Evolutionary conservation across 768 basidiomycete species (phyloP).

Genomic region (Naematelia aurantialba): DNA sequence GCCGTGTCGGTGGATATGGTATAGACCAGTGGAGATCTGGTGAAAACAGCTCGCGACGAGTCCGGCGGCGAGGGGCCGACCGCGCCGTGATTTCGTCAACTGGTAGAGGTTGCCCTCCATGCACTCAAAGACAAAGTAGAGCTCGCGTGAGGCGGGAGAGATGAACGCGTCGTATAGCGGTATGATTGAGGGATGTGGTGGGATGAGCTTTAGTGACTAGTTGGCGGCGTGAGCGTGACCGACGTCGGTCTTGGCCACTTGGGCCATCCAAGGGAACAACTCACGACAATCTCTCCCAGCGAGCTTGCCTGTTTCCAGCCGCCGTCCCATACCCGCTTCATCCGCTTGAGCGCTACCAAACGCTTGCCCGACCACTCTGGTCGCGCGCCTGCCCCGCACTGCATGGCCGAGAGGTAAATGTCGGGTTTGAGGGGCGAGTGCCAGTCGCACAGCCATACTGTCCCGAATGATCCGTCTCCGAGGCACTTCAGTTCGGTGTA

Average conservation of each 20-base stretch:
- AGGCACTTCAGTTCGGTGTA: conserved; percentile 95
- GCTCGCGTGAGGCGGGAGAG: conserved; percentile 88
- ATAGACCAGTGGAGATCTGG: conserved; percentile 82
- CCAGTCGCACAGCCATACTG: conserved; percentile 99
- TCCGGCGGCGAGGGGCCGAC: conserved; percentile 91
- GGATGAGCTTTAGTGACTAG: conserved; percentile 89
- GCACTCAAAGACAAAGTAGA: conserved; percentile 99
- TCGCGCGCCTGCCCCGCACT: conserved; percentile 83
- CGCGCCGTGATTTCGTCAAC: conserved; percentile 94
- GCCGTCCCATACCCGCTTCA: conserved; percentile 97
- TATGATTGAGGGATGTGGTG: conserved; percentile 94
- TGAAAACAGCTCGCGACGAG: conserved; percentile 91
- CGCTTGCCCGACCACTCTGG: conserved; percentile 93
- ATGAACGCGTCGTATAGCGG: conserved; percentile 99
- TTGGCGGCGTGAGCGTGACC: conserved; percentile 15
- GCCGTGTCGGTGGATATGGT: conserved; percentile 86
- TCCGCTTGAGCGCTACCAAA: conserved; percentile 93
- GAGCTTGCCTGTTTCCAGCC: conserved; percentile 97
- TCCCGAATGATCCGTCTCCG: conserved; percentile 97
- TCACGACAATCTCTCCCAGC: conserved; percentile 74
- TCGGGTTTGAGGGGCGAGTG: conserved; percentile 89
- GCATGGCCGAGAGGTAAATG: conserved; percentile 89
- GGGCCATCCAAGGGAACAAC: conserved; percentile 17
- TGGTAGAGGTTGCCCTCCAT: conserved; percentile 99
- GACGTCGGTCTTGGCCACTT: no score